Conservation (phyloP, 192 early-diverging fungal species). For the Phlyctochytrium arcticum region DNA sequence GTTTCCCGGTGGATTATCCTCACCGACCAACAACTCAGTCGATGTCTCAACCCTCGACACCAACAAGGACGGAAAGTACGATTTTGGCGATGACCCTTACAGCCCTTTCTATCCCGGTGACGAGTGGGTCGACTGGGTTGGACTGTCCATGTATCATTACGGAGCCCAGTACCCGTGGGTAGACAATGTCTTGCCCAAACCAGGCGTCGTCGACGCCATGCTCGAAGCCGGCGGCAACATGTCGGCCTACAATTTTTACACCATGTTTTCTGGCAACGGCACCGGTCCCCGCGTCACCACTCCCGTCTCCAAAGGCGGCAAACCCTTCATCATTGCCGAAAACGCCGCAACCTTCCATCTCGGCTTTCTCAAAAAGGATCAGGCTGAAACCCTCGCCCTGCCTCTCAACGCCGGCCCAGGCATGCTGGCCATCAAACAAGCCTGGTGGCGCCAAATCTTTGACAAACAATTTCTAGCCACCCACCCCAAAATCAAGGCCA, state of each 20-base stretch:
- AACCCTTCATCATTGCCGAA: conserved; percentile 43
- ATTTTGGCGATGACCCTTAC: conserved; percentile 45
- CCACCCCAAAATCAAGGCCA: conserved; percentile 36
- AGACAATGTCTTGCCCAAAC: conserved; percentile 18
- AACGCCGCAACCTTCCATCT: conserved; percentile 19
- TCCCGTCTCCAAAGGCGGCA: conserved; percentile 25
- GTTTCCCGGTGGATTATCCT: conserved; percentile 17
- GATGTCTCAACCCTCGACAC: conserved; percentile 32
- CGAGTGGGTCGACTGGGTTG: conserved; percentile 49
- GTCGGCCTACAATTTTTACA: conserved; percentile 29
- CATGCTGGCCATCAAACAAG: conserved; percentile 36
- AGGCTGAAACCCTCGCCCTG: background rate
- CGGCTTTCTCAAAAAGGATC: background rate
- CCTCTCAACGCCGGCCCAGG: conserved; percentile 13
- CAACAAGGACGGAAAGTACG: conserved; percentile 41
- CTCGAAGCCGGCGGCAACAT: conserved; percentile 12
- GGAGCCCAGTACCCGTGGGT: conserved; percentile 34
- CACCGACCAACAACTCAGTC: background rate
- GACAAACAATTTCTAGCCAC: conserved; percentile 11
- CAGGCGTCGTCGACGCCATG: conserved; percentile 26
- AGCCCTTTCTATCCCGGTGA: conserved; percentile 50
- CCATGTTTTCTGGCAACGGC: conserved; percentile 36
- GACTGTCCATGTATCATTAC: conserved; percentile 41
- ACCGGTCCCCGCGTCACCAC: conserved; percentile 9
- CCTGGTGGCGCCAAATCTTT: conserved; percentile 45